Evolutionary conservation across 108 stramenopile species (phyloP), one percentile per base, ranked within the genome.

Genomic region (Cyclotella cryptica): DNA sequence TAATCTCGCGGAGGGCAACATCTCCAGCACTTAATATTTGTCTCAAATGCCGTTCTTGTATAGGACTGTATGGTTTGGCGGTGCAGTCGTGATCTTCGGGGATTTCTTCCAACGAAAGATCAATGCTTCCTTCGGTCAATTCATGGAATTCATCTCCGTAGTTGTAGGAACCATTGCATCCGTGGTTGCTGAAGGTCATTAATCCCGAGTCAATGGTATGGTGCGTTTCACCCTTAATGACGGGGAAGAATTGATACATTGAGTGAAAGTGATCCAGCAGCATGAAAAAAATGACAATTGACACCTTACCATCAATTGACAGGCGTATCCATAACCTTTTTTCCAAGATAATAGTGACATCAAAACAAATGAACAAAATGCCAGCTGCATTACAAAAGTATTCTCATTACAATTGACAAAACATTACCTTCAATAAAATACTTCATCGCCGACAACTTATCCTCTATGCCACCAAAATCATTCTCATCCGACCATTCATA

Each of bases 121-220:
- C 67, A 1, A 40, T 60, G 41, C 13, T 53, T 21, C 18, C 6
- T 27, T 77, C 76, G 10, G 68, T 62, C 13, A 69, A 39, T 60
- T 17, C 8, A 42, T 27, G 30, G 19, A 53, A 47, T 24, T 74
- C 64, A 26, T 49, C 35, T 22, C 72, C 79, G 24, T 63, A 80
- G 57, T 80, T 80, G 45, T 67, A 72, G 27, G 79, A 72, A 0
- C 66, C 47, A 46, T 80, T 74, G 43, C 79, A 80, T 42, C 79
- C 79, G 44, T 80, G 79, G 46, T 80, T 80, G 35, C 35, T 60
- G 49, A 80, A 80, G 3, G 67, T 54, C 39, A 69, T 54, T 18
- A 68, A 35, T 28, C 66, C 72, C 39, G 72, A 80, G 19, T 80
- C 79, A 39, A 80, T 60, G 11, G 55, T 55, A 26, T 54, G 18